Evolutionary conservation across 768 basidiomycete species (phyloP).

Genomic region (Hygrocybe punicea): DNA sequence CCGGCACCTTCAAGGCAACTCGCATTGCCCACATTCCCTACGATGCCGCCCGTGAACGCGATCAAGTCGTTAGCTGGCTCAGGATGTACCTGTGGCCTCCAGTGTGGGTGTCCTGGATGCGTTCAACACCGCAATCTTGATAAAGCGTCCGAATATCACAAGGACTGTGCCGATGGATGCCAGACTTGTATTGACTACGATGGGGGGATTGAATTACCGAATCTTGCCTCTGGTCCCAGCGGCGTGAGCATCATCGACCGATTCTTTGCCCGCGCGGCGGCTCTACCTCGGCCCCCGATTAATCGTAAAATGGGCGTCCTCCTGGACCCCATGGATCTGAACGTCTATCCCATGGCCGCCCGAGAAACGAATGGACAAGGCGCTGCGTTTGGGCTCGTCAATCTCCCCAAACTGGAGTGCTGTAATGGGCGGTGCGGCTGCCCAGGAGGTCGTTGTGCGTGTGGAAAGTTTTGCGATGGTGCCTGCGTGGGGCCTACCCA

Average conservation of each 20-base stretch:
- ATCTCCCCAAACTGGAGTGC: slow-evolving; percentile 63
- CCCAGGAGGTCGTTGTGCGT: slow-evolving; percentile 51
- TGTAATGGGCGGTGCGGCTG: slow-evolving; percentile 63
- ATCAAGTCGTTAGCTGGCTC: slow-evolving; percentile 60
- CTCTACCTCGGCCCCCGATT: slow-evolving; percentile 57
- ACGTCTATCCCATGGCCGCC: slow-evolving; percentile 40
- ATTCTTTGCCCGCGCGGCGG: slow-evolving; percentile 67
- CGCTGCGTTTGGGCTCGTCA: slow-evolving; percentile 48
- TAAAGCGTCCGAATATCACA: slow-evolving; percentile 45
- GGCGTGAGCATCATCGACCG: slow-evolving; percentile 46
- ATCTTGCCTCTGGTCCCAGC: background rate
- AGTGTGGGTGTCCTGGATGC: slow-evolving; percentile 73
- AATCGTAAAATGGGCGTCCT: slow-evolving; percentile 38
- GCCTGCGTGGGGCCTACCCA: slow-evolving; percentile 34
- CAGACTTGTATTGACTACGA: slow-evolving; percentile 58
- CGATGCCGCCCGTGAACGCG: slow-evolving; percentile 59
- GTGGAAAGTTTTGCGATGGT: slow-evolving; percentile 55
- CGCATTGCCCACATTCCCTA: slow-evolving; percentile 46
- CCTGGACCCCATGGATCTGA: slow-evolving; percentile 52
- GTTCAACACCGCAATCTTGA: slow-evolving; percentile 60
- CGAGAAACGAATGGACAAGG: slow-evolving; percentile 38
- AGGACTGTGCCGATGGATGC: slow-evolving; percentile 53
- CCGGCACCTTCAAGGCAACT: slow-evolving; percentile 20
- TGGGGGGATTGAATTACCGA: slow-evolving; percentile 44
- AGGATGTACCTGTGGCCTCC: slow-evolving; percentile 68